Conservation (phyloP, 2,329 filamentous ascomycete species). For the Fusarium praegraminearum region DNA sequence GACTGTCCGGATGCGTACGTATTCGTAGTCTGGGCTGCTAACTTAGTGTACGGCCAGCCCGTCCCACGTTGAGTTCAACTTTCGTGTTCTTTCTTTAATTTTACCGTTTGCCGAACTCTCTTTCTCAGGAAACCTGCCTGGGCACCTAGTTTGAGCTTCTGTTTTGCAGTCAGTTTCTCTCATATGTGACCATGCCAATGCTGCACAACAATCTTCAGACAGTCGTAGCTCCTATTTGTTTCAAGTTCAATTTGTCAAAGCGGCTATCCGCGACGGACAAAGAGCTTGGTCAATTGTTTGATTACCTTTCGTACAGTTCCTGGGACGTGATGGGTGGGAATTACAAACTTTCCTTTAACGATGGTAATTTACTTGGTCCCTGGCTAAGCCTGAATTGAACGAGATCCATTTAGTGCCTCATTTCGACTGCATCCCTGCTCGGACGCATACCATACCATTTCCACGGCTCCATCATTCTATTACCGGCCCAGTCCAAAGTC, state of each 20-base stretch:
- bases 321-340: slow-evolving; percentile 34
- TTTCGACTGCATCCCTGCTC: slow-evolving; percentile 43
- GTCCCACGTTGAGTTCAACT: slow-evolving; percentile 29
- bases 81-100: slow-evolving; percentile 19
- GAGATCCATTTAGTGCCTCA: slow-evolving; percentile 45
- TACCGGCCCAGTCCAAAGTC: slow-evolving; percentile 25
- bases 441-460: slow-evolving; percentile 22
- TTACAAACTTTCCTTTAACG: slow-evolving; percentile 31
- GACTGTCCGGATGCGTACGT: slow-evolving; percentile 14
- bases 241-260: slow-evolving; percentile 24
- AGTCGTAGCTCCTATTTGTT: slow-evolving; percentile 27
- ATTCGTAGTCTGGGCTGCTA: slow-evolving; percentile 8
- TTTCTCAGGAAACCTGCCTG: background rate
- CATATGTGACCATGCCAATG: background rate
- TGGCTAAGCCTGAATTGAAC: slow-evolving; percentile 43
- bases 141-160: background rate
- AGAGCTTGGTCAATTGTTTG: slow-evolving; percentile 24
- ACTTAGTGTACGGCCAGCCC: slow-evolving; percentile 21
- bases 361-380: slow-evolving; percentile 37
- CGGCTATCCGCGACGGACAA: slow-evolving; percentile 10
- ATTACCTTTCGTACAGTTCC: slow-evolving; percentile 12
- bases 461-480: slow-evolving; percentile 23
- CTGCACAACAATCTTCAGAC: slow-evolving; percentile 20
- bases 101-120: background rate
- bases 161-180: background rate